A percentile compares a stretch with the other conserved stretches of the same genome.
Evolutionary conservation across 169 alveolate genomes (phyloP).

Genomic region (Cytauxzoon felis): DNA sequence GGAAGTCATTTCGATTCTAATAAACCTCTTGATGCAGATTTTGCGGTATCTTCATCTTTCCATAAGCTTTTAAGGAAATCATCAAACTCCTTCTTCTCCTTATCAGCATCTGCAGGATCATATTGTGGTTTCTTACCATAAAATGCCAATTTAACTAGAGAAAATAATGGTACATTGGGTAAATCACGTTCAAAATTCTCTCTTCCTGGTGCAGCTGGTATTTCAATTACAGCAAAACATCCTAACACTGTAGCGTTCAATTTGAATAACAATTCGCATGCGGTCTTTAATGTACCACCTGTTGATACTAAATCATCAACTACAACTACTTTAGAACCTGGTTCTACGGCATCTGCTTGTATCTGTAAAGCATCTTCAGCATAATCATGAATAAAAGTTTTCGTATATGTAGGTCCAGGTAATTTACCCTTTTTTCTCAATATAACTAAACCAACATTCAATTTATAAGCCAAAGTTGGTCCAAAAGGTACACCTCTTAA

Average conservation of each 20-base stretch:
- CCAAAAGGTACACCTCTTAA: constrained; percentile 6
- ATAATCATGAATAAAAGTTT: not conserved
- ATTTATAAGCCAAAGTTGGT: not conserved
- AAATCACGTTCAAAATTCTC: not conserved
- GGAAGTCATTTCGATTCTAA: too few relatives aligned
- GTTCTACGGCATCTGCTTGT: not conserved
- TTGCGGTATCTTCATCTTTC: too few relatives aligned
- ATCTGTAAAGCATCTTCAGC: not conserved
- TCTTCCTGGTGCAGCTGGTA: not conserved
- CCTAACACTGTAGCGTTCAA: not conserved
- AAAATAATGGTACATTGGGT: not conserved
- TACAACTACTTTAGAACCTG: not conserved
- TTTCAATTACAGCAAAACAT: not conserved
- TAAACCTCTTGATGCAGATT: too few relatives aligned
- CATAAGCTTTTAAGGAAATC: too few relatives aligned
- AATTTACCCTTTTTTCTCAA: not conserved
- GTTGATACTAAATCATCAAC: not conserved
- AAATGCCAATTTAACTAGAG: not conserved
- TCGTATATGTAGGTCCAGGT: not conserved
- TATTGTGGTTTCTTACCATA: too few relatives aligned
- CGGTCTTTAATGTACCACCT: not conserved
- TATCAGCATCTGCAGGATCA: too few relatives aligned
- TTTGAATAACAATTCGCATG: not conserved
- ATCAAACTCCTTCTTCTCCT: too few relatives aligned
- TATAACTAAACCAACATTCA: not conserved